These are phyloP conservation scores for Ceratocystis smalleyi DNA, from an alignment of 2,329 filamentous ascomycete genomes.

Conservation along the genomic window DNA sequence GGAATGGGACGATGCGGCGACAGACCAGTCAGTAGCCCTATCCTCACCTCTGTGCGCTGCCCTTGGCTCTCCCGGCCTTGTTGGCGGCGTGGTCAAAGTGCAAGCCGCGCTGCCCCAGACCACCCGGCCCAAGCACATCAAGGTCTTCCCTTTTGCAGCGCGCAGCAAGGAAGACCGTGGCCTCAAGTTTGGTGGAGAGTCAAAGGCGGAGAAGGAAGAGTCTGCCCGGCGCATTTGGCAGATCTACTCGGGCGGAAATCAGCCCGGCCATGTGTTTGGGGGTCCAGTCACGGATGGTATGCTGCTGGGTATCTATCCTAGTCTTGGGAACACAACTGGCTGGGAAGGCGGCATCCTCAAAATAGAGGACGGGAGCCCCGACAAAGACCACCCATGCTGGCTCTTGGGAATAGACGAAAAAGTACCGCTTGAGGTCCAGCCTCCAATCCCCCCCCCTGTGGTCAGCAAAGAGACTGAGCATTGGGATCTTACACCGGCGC, in stretches of 20 bases:
- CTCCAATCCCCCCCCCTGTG: constrained; percentile 50
- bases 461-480: constrained; percentile 33
- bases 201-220: constrained; percentile 67
- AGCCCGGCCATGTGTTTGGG: constrained; percentile 40
- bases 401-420: constrained; percentile 62
- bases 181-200: constrained; percentile 76
- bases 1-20: constrained; percentile 75
- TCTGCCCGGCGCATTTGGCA: constrained; percentile 54
- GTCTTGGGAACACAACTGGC: constrained; percentile 37
- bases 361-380: constrained; percentile 42
- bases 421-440: constrained; percentile 58
- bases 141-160: constrained; percentile 63
- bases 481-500: constrained; percentile 40
- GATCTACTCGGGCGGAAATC: constrained; percentile 45
- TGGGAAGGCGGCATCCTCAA: constrained; percentile 78
- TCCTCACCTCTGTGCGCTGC: constrained; percentile 62
- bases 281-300: constrained; percentile 85
- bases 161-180: constrained; percentile 44
- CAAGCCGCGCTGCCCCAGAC: constrained; percentile 64
- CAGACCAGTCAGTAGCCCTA: constrained; percentile 62
- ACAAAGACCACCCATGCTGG: constrained; percentile 48
- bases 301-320: constrained; percentile 47
- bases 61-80: constrained; percentile 54
- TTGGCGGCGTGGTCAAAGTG: constrained; percentile 75
- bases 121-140: constrained; percentile 46